These are phyloP conservation scores for Helichrysum umbraculigerum DNA, from an alignment of 129 eudicot genomes.

Conservation along the genomic window DNA sequence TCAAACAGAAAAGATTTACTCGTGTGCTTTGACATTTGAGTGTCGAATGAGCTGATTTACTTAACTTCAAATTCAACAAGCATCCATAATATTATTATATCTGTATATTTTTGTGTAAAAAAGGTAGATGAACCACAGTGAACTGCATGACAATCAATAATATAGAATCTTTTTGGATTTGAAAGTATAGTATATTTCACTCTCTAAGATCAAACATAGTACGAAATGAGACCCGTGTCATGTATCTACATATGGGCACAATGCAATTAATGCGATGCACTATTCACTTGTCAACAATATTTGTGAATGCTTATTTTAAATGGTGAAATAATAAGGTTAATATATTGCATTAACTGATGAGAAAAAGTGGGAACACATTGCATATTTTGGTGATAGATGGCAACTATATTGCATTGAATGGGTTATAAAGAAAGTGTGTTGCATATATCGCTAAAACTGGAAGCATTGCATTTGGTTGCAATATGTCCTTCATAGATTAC, in stretches of 20 bases:
- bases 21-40: conserved; percentile 8
- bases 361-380: too few relatives aligned
- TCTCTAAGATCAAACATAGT: conserved; percentile 13
- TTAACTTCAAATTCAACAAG: neutral
- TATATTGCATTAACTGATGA: too few relatives aligned
- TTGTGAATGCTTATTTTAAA: too few relatives aligned
- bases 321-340: too few relatives aligned
- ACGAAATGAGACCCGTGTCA: conserved; percentile 1
- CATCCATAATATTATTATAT: too few relatives aligned
- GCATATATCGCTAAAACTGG: neutral
- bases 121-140: neutral
- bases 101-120: neutral
- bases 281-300: too few relatives aligned
- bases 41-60: neutral
- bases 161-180: conserved; percentile 1
- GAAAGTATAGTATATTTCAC: conserved; percentile 11
- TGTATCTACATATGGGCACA: neutral
- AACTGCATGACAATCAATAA: too few relatives aligned
- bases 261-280: too few relatives aligned
- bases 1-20: neutral
- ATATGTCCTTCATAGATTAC: neutral
- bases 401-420: too few relatives aligned
- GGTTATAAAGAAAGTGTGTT: neutral
- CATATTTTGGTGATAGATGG: too few relatives aligned
- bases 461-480: neutral